Conservation (phyloP, 2,329 filamentous ascomycete genomes). For the Xylariales sp. region DNA sequence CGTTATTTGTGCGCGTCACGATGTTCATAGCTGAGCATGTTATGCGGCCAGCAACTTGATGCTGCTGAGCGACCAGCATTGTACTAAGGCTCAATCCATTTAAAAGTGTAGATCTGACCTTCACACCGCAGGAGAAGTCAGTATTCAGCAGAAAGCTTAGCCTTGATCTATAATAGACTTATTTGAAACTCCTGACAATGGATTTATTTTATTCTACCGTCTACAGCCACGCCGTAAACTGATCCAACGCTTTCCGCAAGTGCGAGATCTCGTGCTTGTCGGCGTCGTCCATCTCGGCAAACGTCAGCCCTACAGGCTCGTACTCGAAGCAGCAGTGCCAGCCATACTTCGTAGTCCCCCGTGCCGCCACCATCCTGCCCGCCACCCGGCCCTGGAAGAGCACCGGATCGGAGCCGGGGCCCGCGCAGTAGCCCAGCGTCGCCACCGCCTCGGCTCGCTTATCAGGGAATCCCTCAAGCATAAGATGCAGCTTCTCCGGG, state of each 20-base stretch:
- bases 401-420: constrained; percentile 76
- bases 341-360: constrained; percentile 61
- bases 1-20: too few species aligned
- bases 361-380: constrained; percentile 76
- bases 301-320: constrained; percentile 56
- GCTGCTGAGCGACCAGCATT: too few species aligned
- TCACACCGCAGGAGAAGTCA: too few species aligned
- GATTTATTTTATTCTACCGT: too few species aligned
- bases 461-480: constrained; percentile 82
- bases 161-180: too few species aligned
- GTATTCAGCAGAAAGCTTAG: too few species aligned
- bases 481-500: constrained; percentile 80
- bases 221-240: too few species aligned
- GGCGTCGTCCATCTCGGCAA: constrained; percentile 88
- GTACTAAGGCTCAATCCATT: too few species aligned
- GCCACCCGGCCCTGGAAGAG: constrained; percentile 89
- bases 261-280: constrained; percentile 93
- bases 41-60: too few species aligned
- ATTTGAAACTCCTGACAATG: too few species aligned
- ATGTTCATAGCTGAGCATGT: too few species aligned
- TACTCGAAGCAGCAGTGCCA: constrained; percentile 98
- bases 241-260: constrained; percentile 75
- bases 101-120: too few species aligned
- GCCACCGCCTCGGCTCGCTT: constrained; percentile 91
- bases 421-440: constrained; percentile 87